A percentile compares a stretch with the other conserved stretches of the same genome.
These are phyloP conservation scores for Aspergillus mulundensis DNA, from an alignment of 495 filamentous ascomycete species.

Conservation along the genomic window DNA sequence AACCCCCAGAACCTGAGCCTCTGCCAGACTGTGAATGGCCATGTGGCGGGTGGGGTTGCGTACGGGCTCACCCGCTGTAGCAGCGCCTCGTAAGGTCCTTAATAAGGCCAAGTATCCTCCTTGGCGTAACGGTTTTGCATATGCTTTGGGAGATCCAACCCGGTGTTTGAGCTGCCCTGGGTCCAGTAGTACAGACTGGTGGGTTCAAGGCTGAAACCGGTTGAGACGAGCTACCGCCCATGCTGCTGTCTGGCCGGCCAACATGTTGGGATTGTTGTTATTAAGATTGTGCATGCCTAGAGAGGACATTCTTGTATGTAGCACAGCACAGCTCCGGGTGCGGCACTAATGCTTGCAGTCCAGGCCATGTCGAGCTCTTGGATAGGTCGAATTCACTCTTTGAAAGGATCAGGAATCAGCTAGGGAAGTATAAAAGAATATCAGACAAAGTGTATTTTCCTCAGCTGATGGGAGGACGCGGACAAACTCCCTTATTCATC, in stretches of 20 bases:
- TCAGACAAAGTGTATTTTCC: background rate
- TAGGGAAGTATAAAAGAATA: slow-evolving; percentile 5
- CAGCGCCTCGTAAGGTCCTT: slow-evolving; percentile 19
- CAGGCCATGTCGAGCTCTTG: background rate
- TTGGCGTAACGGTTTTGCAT: slow-evolving; percentile 41
- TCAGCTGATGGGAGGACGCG: background rate
- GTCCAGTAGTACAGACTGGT: slow-evolving; percentile 1
- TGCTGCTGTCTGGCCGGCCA: background rate
- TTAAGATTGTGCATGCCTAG: background rate
- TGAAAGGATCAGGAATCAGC: background rate
- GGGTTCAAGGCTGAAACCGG: background rate
- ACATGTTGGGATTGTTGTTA: background rate
- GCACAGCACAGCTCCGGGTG: background rate
- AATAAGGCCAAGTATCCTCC: slow-evolving; percentile 15
- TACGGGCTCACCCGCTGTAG: slow-evolving; percentile 38
- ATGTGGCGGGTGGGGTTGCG: slow-evolving; percentile 31
- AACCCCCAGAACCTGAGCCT: slow-evolving; percentile 5
- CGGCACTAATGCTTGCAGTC: slow-evolving; percentile 2
- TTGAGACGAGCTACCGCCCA: background rate
- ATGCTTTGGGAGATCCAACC: slow-evolving; percentile 12
- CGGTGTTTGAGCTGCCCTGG: slow-evolving; percentile 8
- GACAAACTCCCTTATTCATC: slow-evolving; percentile 2
- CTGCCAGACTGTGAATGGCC: slow-evolving; percentile 15
- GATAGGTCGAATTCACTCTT: background rate
- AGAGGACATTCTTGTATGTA: background rate